phyloP scores from a whole-genome alignment of 2,329 filamentous ascomycete genomes.

The Apiospora sp. region DNA sequence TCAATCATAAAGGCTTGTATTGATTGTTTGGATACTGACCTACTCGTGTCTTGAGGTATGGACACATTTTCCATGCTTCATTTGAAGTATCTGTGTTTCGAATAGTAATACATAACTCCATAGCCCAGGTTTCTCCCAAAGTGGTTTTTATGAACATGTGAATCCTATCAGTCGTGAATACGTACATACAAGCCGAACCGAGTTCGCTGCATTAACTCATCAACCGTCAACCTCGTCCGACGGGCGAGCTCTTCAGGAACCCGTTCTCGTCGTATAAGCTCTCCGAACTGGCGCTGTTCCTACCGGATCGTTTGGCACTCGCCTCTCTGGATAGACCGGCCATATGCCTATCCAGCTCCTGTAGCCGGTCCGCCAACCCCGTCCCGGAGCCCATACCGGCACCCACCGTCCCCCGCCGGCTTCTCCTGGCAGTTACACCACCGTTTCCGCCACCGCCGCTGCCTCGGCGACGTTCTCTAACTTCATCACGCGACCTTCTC shows the following conservation, averaged over 20 bases:
- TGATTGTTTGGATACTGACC: background rate
- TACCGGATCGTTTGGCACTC: conserved; percentile 28
- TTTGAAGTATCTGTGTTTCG: too few relatives aligned
- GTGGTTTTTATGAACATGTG: background rate
- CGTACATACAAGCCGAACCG: background rate
- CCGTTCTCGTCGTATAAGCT: conserved; percentile 38
- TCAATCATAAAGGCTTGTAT: background rate
- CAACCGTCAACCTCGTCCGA: conserved; percentile 3
- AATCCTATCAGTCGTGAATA: conserved; percentile 12
- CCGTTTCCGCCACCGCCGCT: background rate
- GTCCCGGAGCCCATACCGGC: background rate
- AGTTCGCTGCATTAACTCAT: background rate
- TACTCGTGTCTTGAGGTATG: background rate
- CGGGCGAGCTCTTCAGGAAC: conserved; percentile 35
- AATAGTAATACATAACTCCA: background rate
- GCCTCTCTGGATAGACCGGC: conserved; percentile 24
- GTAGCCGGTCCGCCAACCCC: background rate
- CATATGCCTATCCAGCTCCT: conserved; percentile 11
- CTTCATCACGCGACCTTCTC: background rate
- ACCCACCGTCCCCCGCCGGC: background rate
- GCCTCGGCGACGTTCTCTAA: background rate
- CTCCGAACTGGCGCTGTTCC: conserved; percentile 29
- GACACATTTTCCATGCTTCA: background rate
- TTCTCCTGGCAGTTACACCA: background rate
- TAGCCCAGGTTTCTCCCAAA: background rate